Conservation (phyloP, 2,329 filamentous ascomycete species). For the Botrytis deweyae region DNA sequence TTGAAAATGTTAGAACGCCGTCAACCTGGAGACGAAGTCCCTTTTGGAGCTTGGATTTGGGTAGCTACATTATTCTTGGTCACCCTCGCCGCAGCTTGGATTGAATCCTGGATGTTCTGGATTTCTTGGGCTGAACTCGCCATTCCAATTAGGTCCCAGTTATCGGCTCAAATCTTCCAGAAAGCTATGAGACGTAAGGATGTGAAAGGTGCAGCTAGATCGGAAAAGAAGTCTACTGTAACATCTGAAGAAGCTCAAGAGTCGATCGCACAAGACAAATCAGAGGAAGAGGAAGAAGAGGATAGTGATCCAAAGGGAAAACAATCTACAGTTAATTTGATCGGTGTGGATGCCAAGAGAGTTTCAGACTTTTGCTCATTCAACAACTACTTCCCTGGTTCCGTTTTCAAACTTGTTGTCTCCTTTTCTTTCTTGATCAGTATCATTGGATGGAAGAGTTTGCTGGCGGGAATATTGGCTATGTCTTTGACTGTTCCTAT, state of each 20-base stretch:
- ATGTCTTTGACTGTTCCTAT: slow-evolving; percentile 65
- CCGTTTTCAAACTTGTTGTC: slow-evolving; percentile 61
- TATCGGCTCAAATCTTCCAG: slow-evolving; percentile 71
- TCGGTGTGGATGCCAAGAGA: slow-evolving; percentile 72
- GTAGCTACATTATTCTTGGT: slow-evolving; percentile 62
- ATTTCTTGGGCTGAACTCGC: slow-evolving; percentile 60
- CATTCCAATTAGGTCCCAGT: slow-evolving; percentile 66
- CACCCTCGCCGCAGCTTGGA: slow-evolving; percentile 53
- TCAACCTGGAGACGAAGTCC: slow-evolving; percentile 46
- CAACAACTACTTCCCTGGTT: slow-evolving; percentile 64
- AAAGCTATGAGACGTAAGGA: slow-evolving; percentile 78
- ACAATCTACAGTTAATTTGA: slow-evolving; percentile 74
- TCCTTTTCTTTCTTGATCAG: slow-evolving; percentile 65
- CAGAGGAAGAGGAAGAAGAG: slow-evolving; percentile 42
- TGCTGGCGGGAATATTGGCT: slow-evolving; percentile 63
- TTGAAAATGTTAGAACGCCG: slow-evolving; percentile 62
- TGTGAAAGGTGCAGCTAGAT: slow-evolving; percentile 60
- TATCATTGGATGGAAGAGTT: slow-evolving; percentile 69
- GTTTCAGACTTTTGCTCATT: slow-evolving; percentile 67
- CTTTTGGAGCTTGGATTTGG: slow-evolving; percentile 63
- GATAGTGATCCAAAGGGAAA: slow-evolving; percentile 56
- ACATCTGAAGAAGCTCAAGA: slow-evolving; percentile 31
- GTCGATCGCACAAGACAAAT: slow-evolving; percentile 32
- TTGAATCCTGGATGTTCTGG: slow-evolving; percentile 68
- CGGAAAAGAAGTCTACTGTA: slow-evolving; percentile 41